Evolutionary conservation across 352 stramenopile genomes (phyloP).

Genomic region (Blastocystis sp.): DNA sequence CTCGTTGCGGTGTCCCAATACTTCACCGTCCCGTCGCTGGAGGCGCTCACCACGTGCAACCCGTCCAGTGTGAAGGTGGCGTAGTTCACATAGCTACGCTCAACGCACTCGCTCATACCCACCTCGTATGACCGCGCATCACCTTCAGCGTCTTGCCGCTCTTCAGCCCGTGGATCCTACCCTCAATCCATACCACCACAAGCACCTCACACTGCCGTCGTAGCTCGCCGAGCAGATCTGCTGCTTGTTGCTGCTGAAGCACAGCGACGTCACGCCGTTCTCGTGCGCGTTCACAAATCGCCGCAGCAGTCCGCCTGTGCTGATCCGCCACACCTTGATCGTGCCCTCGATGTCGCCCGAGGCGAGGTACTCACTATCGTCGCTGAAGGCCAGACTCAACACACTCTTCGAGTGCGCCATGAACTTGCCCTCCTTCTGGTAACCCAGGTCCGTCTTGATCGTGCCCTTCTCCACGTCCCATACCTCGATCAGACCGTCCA

Average conservation of each 20-base stretch:
- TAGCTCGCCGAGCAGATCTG: constrained; percentile 85
- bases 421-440: constrained; percentile 86
- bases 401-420: constrained; percentile 85
- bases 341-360: constrained; percentile 82
- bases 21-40: constrained; percentile 85
- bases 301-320: constrained; percentile 13
- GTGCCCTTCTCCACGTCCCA: constrained; percentile 87
- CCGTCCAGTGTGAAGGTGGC: constrained; percentile 79
- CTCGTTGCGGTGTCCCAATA: constrained; percentile 83
- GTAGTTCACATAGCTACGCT: constrained; percentile 81
- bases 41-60: constrained; percentile 77
- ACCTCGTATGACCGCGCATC: constrained; percentile 75
- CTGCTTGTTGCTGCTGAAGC: constrained; percentile 83
- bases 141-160: constrained; percentile 86
- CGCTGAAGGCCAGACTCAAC: constrained; percentile 82
- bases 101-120: background rate
- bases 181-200: background rate
- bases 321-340: constrained; percentile 44
- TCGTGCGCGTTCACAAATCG: constrained; percentile 81
- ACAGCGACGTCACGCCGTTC: constrained; percentile 81
- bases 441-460: constrained; percentile 85
- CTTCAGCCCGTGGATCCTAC: constrained; percentile 84
- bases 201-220: constrained; percentile 80
- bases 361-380: constrained; percentile 83
- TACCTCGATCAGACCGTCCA: constrained; percentile 89